These are phyloP conservation scores for Coccinonectria pachysandricola DNA, from an alignment of 2,329 filamentous ascomycete species.

Conservation along the genomic window DNA sequence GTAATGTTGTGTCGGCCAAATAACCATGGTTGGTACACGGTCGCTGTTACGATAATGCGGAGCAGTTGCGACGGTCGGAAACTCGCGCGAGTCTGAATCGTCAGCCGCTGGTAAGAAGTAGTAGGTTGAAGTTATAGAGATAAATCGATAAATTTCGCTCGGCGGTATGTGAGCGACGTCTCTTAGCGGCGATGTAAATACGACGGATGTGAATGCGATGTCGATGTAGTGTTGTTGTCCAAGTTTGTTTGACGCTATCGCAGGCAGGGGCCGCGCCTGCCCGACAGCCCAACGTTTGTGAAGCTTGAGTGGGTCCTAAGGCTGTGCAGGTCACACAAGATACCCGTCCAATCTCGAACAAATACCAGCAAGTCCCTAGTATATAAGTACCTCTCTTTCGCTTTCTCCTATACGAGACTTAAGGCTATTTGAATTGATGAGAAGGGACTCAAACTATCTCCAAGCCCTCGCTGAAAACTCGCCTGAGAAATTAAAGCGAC, in stretches of 20 bases:
- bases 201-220: not conserved
- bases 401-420: no score
- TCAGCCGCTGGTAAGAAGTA: slow-evolving; percentile 9
- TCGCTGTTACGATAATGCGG: slow-evolving; percentile 13
- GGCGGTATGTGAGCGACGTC: not conserved
- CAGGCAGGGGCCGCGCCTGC: slow-evolving; percentile 7
- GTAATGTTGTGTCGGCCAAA: slow-evolving; percentile 19
- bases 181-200: not conserved
- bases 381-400: no score
- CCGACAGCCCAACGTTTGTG: slow-evolving; percentile 6
- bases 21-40: slow-evolving; percentile 22
- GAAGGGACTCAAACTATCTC: no score
- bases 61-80: slow-evolving; percentile 17
- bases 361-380: no score
- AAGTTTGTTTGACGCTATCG: not conserved
- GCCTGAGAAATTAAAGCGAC: no score
- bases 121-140: no score
- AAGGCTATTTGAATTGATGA: no score
- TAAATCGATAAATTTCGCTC: no score
- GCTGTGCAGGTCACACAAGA: no score
- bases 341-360: no score
- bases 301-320: not conserved
- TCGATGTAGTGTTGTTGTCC: slow-evolving; percentile 1
- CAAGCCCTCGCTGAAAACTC: no score
- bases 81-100: slow-evolving; percentile 15